These are phyloP conservation scores for Phytophthora lateralis DNA, from an alignment of 352 stramenopile species.

Conservation along the genomic window DNA sequence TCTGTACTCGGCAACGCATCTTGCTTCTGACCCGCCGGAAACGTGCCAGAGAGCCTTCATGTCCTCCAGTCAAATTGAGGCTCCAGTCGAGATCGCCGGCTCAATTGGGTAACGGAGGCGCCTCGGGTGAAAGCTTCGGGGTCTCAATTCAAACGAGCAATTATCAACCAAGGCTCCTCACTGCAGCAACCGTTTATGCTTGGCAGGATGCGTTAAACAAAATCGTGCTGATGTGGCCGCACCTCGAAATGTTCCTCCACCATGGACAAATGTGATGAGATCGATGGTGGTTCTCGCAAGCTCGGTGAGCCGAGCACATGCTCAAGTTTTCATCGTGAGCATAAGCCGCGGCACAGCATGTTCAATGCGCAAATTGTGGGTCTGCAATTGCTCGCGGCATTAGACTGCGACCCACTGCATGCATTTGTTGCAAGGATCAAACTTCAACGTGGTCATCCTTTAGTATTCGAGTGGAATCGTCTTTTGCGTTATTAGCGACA, in stretches of 20 bases:
- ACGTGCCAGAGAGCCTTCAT: neutral
- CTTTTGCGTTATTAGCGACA: neutral
- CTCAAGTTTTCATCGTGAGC: neutral
- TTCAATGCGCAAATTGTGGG: too few relatives aligned
- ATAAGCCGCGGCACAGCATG: neutral
- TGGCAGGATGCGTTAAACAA: neutral
- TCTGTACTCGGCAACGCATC: slow-evolving; percentile 3
- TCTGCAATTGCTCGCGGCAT: too few relatives aligned
- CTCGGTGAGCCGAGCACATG: neutral
- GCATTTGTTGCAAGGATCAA: neutral
- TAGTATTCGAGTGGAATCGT: neutral
- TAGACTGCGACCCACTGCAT: too few relatives aligned
- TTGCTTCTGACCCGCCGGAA: slow-evolving; percentile 1
- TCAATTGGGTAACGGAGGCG: too few relatives aligned
- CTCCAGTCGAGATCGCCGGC: too few relatives aligned
- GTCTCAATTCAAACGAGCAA: too few relatives aligned
- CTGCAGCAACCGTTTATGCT: neutral
- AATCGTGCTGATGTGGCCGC: neutral
- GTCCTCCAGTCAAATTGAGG: too few relatives aligned
- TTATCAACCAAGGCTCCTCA: too few relatives aligned
- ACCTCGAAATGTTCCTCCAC: neutral
- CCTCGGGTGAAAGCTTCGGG: too few relatives aligned
- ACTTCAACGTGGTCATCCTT: neutral
- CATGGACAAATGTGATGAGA: neutral
- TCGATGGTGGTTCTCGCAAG: neutral